Conservation (phyloP, 1,284 basidiomycete species). For the Apiotrichum domesticum region DNA sequence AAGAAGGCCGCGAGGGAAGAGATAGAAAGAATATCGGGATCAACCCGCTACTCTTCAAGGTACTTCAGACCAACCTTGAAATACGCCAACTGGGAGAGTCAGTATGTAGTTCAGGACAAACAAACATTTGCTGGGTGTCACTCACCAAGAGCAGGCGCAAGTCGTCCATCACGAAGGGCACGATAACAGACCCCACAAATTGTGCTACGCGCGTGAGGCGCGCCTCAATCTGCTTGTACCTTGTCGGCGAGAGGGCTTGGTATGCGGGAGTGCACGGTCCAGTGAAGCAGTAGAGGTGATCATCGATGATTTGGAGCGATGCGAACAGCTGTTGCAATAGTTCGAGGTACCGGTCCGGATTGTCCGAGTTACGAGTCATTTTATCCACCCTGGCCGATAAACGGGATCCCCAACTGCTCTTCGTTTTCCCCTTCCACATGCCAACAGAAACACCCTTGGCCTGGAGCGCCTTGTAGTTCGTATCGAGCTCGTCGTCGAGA, state of each 20-base stretch:
- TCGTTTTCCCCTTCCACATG: constrained; percentile 64
- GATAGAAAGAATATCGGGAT: background rate
- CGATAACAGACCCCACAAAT: constrained; percentile 82
- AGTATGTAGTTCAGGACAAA: background rate
- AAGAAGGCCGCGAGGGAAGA: too few species aligned
- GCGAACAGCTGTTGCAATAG: constrained; percentile 68
- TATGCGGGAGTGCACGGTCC: constrained; percentile 58
- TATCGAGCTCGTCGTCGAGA: constrained; percentile 77
- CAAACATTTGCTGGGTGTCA: constrained; percentile 2
- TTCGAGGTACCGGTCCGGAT: constrained; percentile 76
- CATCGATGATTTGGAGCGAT: constrained; percentile 73
- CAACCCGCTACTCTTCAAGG: constrained; percentile 29
- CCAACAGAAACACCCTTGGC: constrained; percentile 67
- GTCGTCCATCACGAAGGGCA: constrained; percentile 81
- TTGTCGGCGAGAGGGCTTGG: constrained; percentile 59
- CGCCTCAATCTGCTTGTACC: constrained; percentile 62
- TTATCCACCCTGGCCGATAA: constrained; percentile 78
- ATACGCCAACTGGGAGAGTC: constrained; percentile 28
- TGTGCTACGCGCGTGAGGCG: constrained; percentile 75
- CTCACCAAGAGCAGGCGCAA: constrained; percentile 66
- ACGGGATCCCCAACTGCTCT: constrained; percentile 65
- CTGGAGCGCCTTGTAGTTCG: constrained; percentile 79
- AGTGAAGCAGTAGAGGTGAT: constrained; percentile 70
- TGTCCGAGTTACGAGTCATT: constrained; percentile 82
- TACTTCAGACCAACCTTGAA: constrained; percentile 35